Conservation (phyloP, 2,329 filamentous ascomycete genomes). For the Xylaria sp. region DNA sequence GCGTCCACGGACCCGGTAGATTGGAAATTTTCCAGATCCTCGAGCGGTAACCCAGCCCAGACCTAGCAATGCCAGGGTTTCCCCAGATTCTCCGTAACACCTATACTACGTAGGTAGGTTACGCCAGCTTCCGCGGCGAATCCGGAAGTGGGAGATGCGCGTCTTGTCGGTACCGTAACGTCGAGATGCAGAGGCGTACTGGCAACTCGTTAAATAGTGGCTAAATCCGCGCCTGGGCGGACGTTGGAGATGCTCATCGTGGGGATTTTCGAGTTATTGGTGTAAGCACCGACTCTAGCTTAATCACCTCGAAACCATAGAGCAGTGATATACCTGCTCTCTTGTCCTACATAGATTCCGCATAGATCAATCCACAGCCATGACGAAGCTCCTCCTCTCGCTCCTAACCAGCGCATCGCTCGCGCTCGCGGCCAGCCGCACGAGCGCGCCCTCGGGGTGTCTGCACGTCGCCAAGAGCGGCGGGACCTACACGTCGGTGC, state of each 20-base stretch:
- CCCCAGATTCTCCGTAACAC: constrained; percentile 22
- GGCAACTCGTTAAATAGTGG: constrained; percentile 13
- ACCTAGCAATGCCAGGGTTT: constrained; percentile 1
- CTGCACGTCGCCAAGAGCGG: constrained; percentile 59
- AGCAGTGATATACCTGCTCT: not conserved
- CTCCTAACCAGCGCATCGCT: constrained; percentile 32
- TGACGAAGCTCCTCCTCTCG: constrained; percentile 28
- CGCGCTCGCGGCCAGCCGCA: constrained; percentile 49
- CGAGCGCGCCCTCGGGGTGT: constrained; percentile 59
- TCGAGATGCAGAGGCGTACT: not conserved
- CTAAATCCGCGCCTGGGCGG: constrained; percentile 1
- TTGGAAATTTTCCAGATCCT: not conserved
- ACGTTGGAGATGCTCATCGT: constrained; percentile 9
- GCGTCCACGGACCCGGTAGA: not conserved
- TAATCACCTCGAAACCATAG: not conserved
- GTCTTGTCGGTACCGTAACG: not conserved
- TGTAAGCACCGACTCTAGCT: not conserved
- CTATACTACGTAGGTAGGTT: not conserved
- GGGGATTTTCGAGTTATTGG: not conserved
- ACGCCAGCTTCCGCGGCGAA: constrained; percentile 29
- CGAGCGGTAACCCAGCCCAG: not conserved
- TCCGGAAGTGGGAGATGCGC: constrained; percentile 24
- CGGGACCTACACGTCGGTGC: constrained; percentile 55
- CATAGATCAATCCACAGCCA: not conserved
- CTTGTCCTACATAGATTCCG: not conserved